Base-by-base conservation (phyloP, 345 rosid species). In the Populus tremula region DNA sequence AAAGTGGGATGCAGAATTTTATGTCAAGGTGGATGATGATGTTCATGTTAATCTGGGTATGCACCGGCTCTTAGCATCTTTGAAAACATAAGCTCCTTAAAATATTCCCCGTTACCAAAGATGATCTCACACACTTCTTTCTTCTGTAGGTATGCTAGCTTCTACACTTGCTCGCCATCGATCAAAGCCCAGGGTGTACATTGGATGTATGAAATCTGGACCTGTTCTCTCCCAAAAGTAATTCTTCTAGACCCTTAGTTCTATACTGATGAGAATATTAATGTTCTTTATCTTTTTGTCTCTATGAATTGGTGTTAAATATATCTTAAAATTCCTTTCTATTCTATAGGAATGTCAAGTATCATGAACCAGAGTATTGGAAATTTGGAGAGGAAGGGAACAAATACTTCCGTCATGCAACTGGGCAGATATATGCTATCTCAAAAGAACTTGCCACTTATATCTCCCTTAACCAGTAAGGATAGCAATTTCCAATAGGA, bases 131-230 rank as follows among this genome's bases (percentile, higher is more conserved):
- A 20, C 66, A 36, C 72, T 14, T 53, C 27, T 21, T 75, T 75
- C 75, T 81, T 77, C 38, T 73, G 45, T 65, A 96, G 98, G 99
- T 69, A 81, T 82, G 91, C 91, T 96, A 31, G 98, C 95, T 74
- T 83, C 98, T 39, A 91, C 98, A 56, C 97, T 94, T 83, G 90
- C 91, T 27, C 95, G 87, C 33, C 97, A 96, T 78, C 95, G 96
- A 69, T 88, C 91, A 78, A 96, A 96, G 82, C 97, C 98, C 41
- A 89, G 95, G 73, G 93, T 94, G 78, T 96, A 92, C 75, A 84
- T 94, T 8, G 99, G 97, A 20, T 94, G 99, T 83, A 96, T 96
- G 99, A 96, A 96, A 83, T 96, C 99, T 69, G 98, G 99, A 65
- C 98, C 99, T 16, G 99, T 96, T 68, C 97, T 96, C 84, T 80